Evolutionary conservation across 2,329 filamentous ascomycete species (phyloP).

Genomic region (Gremmenia infestans): DNA sequence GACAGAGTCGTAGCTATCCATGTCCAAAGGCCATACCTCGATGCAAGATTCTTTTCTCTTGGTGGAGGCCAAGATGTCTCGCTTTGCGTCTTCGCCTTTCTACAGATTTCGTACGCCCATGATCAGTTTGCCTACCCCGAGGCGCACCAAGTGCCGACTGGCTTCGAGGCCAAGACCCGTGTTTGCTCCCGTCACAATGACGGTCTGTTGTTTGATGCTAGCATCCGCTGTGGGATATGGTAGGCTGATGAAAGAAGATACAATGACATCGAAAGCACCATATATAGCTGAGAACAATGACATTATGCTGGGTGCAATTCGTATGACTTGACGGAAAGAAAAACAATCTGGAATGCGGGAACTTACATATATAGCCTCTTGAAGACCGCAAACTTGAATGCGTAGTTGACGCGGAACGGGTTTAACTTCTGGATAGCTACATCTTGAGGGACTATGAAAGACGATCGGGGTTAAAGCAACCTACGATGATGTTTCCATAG

Average conservation of each 20-base stretch:
- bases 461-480: no score
- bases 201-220: constrained; percentile 23
- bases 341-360: no score
- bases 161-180: constrained; percentile 38
- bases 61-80: constrained; percentile 22
- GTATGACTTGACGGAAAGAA: no score
- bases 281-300: no score
- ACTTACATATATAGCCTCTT: no score
- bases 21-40: constrained; percentile 22
- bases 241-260: neutral
- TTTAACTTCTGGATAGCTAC: no score
- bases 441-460: no score
- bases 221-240: constrained; percentile 1
- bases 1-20: constrained; percentile 14
- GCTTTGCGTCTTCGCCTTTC: constrained; percentile 34
- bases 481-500: no score
- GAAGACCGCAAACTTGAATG: no score
- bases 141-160: constrained; percentile 29
- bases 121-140: constrained; percentile 35
- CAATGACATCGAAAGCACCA: no score
- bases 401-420: no score
- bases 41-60: constrained; percentile 2
- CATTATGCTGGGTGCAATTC: no score
- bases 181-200: constrained; percentile 40
- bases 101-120: constrained; percentile 36